phyloP scores from a whole-genome alignment of 2,329 filamentous ascomycete species.

The Ascochyta pisi region DNA sequence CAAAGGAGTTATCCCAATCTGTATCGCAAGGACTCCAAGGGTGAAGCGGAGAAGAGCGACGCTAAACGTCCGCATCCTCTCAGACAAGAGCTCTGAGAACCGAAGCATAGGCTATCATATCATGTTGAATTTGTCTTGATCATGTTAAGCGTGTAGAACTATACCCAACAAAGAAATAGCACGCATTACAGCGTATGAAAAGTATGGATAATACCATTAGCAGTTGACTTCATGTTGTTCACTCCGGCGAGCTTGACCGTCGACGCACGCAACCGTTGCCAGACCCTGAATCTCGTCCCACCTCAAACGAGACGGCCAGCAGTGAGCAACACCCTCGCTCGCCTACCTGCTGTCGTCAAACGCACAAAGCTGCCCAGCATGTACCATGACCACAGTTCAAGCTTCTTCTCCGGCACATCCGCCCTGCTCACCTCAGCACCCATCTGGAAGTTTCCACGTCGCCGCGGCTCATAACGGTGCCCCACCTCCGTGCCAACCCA shows the following conservation, averaged over 20 bases:
- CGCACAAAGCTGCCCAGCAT: not conserved
- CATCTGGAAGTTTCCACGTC: slow-evolving; percentile 37
- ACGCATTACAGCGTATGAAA: not conserved
- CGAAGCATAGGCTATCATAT: not conserved
- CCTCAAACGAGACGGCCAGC: not conserved
- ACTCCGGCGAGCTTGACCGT: not conserved
- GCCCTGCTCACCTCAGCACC: slow-evolving; percentile 17
- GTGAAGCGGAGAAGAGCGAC: slow-evolving; percentile 3
- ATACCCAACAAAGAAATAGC: slow-evolving; percentile 6
- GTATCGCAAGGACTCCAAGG: slow-evolving; percentile 33
- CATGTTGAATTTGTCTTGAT: not conserved
- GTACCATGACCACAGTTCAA: not conserved
- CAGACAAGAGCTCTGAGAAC: slow-evolving; percentile 8
- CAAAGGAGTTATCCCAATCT: slow-evolving; percentile 49
- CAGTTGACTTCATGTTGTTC: not conserved
- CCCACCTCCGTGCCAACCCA: slow-evolving; percentile 27
- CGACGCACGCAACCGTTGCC: slow-evolving; percentile 3
- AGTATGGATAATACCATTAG: not conserved
- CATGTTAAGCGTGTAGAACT: slow-evolving; percentile 1
- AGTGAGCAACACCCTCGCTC: not conserved
- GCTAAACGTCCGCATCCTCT: slow-evolving; percentile 11
- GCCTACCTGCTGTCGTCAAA: not conserved
- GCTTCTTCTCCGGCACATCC: slow-evolving; percentile 4
- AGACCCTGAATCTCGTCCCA: slow-evolving; percentile 1
- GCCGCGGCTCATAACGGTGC: slow-evolving; percentile 20